Evolutionary conservation across 768 basidiomycete species (phyloP).

Genomic region (Lyophyllum semitale): DNA sequence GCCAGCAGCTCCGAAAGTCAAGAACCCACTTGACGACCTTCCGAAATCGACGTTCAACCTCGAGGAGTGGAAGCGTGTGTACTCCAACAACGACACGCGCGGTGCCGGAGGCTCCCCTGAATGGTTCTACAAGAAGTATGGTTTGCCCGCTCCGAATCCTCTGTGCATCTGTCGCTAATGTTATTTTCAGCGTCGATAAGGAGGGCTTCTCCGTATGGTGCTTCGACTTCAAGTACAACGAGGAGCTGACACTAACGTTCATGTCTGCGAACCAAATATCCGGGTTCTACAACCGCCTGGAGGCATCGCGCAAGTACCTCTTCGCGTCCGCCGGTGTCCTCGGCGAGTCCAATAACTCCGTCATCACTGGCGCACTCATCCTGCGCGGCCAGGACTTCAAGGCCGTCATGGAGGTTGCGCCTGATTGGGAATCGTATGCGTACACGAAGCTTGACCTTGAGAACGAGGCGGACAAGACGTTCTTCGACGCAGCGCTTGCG

Average conservation of each 20-base stretch:
- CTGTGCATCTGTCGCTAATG: neutral
- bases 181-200: constrained; percentile 68
- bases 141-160: constrained; percentile 30
- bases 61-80: constrained; percentile 96
- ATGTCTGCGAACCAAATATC: constrained; percentile 94
- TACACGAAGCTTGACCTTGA: constrained; percentile 78
- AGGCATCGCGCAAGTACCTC: constrained; percentile 95
- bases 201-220: constrained; percentile 91
- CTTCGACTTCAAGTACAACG: constrained; percentile 96
- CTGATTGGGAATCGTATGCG: constrained; percentile 89
- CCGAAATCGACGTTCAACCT: constrained; percentile 88
- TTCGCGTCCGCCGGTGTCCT: constrained; percentile 94
- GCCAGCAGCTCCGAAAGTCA: constrained; percentile 83
- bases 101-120: constrained; percentile 80
- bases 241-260: constrained; percentile 88
- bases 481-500: constrained; percentile 90
- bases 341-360: constrained; percentile 73
- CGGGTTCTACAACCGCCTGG: constrained; percentile 97
- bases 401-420: constrained; percentile 76
- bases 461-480: constrained; percentile 77
- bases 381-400: constrained; percentile 75
- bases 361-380: constrained; percentile 84
- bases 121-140: constrained; percentile 98
- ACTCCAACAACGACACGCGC: constrained; percentile 97
- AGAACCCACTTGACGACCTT: constrained; percentile 93